Conservation (phyloP, 805 yeast genomes). For the Metschnikowia noctiluminum region DNA sequence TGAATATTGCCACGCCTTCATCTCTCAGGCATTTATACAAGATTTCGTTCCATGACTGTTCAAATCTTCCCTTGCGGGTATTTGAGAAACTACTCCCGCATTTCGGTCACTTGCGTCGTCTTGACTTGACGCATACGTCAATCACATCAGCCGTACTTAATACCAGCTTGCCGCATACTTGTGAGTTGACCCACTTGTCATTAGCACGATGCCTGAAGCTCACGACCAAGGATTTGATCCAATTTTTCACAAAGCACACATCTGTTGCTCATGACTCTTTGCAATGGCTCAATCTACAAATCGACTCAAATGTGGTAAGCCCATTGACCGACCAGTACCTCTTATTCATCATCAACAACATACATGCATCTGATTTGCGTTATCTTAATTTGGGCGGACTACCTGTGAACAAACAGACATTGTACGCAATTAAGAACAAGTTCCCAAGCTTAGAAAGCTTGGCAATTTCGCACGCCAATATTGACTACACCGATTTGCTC, state of each 20-base stretch:
- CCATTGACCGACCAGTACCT: constrained; percentile 53
- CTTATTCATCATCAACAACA: constrained; percentile 39
- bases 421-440: constrained; percentile 35
- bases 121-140: constrained; percentile 81
- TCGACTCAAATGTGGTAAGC: constrained; percentile 59
- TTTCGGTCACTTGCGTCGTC: constrained; percentile 52
- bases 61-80: constrained; percentile 61
- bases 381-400: constrained; percentile 64
- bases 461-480: constrained; percentile 37
- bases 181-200: constrained; percentile 71
- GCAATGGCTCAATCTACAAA: constrained; percentile 65
- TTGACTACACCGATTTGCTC: constrained; percentile 37
- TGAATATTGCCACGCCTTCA: background rate
- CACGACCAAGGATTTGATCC: constrained; percentile 67
- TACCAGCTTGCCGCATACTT: constrained; percentile 49
- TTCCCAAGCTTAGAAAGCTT: constrained; percentile 43
- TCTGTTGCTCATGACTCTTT: constrained; percentile 48
- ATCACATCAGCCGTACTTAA: constrained; percentile 61
- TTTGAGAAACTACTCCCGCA: constrained; percentile 57
- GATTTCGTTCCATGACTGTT: constrained; percentile 84
- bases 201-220: constrained; percentile 52
- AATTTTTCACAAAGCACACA: constrained; percentile 70
- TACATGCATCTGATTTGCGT: constrained; percentile 43
- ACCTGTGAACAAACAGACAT: constrained; percentile 45
- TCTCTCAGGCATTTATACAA: constrained; percentile 29